Evolutionary conservation across 176 grass and related monocot genomes (phyloP).

Genomic region (Secale cereale): DNA sequence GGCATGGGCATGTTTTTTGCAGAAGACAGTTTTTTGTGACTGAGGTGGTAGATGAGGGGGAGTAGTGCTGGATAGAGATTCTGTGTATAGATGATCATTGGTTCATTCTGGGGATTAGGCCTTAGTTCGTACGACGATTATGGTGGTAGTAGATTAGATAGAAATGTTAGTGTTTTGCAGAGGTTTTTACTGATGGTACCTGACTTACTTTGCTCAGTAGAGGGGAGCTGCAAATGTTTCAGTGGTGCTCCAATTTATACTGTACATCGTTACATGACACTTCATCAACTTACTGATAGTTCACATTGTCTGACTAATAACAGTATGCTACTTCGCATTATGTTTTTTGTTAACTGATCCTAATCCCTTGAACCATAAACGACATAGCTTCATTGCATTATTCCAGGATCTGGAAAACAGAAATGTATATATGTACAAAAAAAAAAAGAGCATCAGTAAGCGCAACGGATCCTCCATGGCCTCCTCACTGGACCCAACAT

Average conservation of each 20-base stretch:
- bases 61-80: background rate
- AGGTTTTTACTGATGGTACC: background rate
- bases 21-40: background rate
- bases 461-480: background rate
- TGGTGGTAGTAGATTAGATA: background rate
- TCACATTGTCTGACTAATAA: background rate
- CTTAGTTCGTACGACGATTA: constrained; percentile 3
- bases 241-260: background rate
- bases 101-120: constrained; percentile 21
- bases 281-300: background rate
- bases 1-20: background rate
- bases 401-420: background rate
- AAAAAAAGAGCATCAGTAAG: background rate
- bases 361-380: background rate
- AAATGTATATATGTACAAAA: background rate
- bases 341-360: background rate
- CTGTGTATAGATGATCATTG: constrained; percentile 24
- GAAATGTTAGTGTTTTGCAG: background rate
- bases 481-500: background rate
- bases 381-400: background rate
- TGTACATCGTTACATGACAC: constrained; percentile 2
- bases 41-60: background rate
- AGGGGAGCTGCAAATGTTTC: background rate
- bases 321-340: too few relatives aligned
- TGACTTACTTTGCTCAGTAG: background rate